These are phyloP conservation scores for Pleurozium schreberi DNA, from an alignment of 225 moss, liverwort and hornwort genomes.

Conservation along the genomic window DNA sequence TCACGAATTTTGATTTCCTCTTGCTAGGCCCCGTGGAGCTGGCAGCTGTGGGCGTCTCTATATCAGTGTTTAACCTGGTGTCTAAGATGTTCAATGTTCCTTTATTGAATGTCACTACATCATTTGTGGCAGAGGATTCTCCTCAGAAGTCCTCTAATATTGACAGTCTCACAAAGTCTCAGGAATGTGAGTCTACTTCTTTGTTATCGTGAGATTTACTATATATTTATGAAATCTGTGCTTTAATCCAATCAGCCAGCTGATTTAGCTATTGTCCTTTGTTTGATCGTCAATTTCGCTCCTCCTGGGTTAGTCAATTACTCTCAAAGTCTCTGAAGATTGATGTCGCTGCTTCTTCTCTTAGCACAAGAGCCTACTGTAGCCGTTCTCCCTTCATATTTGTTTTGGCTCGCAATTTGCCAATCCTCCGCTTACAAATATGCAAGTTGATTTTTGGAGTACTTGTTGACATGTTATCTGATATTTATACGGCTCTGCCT, in stretches of 20 bases:
- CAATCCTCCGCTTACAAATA: not conserved
- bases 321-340: not conserved
- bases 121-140: conserved; percentile 46
- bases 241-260: not conserved
- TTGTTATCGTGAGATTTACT: not conserved
- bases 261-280: not conserved
- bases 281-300: not conserved
- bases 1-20: not conserved
- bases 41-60: conserved; percentile 58
- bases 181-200: not conserved
- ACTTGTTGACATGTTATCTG: not conserved
- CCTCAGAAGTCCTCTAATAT: not conserved
- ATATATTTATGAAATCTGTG: not conserved
- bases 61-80: conserved; percentile 49
- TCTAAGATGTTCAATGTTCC: conserved; percentile 52
- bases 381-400: not conserved
- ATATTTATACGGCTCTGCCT: not conserved
- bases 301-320: not conserved
- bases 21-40: conserved; percentile 47
- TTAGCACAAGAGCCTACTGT: not conserved
- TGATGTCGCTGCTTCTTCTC: not conserved
- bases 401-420: not conserved
- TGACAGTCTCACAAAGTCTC: not conserved
- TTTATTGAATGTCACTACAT: conserved; percentile 54
- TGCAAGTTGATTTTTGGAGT: not conserved